Conservation (phyloP, 495 filamentous ascomycete species). For the Penicillium fimorum region DNA sequence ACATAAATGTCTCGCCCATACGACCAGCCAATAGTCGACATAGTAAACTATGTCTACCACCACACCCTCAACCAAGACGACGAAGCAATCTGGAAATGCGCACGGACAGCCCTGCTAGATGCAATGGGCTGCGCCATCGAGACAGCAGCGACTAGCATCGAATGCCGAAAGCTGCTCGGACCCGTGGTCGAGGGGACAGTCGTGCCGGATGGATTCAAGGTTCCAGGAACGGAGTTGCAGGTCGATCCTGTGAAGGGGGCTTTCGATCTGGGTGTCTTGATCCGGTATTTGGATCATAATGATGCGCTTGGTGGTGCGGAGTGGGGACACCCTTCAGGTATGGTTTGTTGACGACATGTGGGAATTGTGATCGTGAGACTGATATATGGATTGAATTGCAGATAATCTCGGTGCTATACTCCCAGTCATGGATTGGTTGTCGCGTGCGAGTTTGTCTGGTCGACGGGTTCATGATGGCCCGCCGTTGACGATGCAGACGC, state of each 20-base stretch:
- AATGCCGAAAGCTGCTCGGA: slow-evolving; percentile 27
- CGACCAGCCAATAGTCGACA: slow-evolving; percentile 31
- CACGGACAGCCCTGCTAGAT: slow-evolving; percentile 39
- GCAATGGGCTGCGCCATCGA: slow-evolving; percentile 44
- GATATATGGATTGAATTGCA: slow-evolving; percentile 1
- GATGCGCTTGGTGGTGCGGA: slow-evolving; percentile 43
- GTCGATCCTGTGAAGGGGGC: slow-evolving; percentile 44
- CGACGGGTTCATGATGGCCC: slow-evolving; percentile 12
- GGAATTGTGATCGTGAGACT: background rate
- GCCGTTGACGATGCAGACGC: slow-evolving; percentile 31
- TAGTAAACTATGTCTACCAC: slow-evolving; percentile 33
- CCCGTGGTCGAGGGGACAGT: slow-evolving; percentile 25
- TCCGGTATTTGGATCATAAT: slow-evolving; percentile 48
- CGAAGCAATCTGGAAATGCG: slow-evolving; percentile 20
- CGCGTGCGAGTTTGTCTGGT: slow-evolving; percentile 20
- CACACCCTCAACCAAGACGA: slow-evolving; percentile 19
- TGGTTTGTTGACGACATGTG: background rate
- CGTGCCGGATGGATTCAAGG: slow-evolving; percentile 37
- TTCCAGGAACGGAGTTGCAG: slow-evolving; percentile 40
- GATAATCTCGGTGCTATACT: slow-evolving; percentile 48
- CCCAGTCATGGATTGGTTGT: slow-evolving; percentile 37
- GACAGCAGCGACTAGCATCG: slow-evolving; percentile 25
- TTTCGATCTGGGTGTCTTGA: slow-evolving; percentile 44
- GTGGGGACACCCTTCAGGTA: slow-evolving; percentile 49
- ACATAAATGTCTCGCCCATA: slow-evolving; percentile 19